A percentile compares a stretch with the other conserved stretches of the same genome.
phyloP scores from a whole-genome alignment of 108 stramenopile genomes.

The Asterionellopsis glacialis region DNA sequence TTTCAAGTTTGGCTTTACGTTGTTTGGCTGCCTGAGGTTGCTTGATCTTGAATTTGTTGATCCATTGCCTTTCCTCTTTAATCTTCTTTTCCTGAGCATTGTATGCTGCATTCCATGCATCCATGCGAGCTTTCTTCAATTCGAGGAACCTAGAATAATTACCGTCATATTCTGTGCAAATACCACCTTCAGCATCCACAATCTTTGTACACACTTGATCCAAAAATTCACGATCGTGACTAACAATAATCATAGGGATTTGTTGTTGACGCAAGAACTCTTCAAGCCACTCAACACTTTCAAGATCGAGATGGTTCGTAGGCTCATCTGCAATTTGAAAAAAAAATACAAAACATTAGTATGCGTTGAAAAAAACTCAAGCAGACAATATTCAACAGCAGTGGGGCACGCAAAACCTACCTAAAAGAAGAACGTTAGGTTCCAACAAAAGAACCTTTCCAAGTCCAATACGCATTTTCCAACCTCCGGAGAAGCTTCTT shows the following conservation, averaged over 20 bases:
- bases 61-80: conserved; percentile 90
- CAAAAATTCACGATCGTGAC: conserved; percentile 98
- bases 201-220: conserved; percentile 96
- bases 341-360: conserved; percentile 1
- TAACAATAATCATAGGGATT: conserved; percentile 96
- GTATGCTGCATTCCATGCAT: conserved; percentile 92
- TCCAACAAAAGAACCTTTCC: conserved; percentile 92
- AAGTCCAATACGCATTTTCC: conserved; percentile 99
- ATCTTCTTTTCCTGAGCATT: conserved; percentile 94
- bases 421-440: conserved; percentile 88
- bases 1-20: conserved; percentile 67
- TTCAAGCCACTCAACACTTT: conserved; percentile 97
- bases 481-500: conserved; percentile 92
- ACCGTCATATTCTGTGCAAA: conserved; percentile 87
- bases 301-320: conserved; percentile 86
- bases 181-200: conserved; percentile 91
- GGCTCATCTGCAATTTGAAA: conserved; percentile 43
- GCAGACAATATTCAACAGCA: neutral
- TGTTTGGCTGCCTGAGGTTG: conserved; percentile 85
- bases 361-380: neutral
- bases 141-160: conserved; percentile 93
- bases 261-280: conserved; percentile 88
- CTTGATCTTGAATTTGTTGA: conserved; percentile 85
- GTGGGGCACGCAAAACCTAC: conserved; percentile 21
- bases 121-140: conserved; percentile 88